Evolutionary conservation across 257 asterid genomes (phyloP), one percentile per base, ranked within the genome.

Genomic region (Nicotiana otophora): DNA sequence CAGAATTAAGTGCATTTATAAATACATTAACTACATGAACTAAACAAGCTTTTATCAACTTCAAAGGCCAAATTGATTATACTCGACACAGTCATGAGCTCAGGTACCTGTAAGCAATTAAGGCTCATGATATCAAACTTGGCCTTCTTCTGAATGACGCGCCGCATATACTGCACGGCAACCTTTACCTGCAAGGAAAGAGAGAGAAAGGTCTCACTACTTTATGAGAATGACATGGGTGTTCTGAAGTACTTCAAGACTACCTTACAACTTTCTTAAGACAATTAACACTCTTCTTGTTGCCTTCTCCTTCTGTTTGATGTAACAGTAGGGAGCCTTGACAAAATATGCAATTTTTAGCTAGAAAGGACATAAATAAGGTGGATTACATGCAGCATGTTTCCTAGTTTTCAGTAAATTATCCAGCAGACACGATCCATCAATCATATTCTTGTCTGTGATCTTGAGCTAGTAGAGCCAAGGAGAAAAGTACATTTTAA

Each of bases 141-240:
- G 84, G 99, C 99, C 88, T 90, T 95, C 89, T 90, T 95, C 89
- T 86, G 97, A 84, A 95, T 95, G 80, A 92, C 91, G 28, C 96
- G 94, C 23, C 99, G 91, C 99, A 94, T 94, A 87, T 95, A 95
- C 74, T 94, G 97, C 84, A 95, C 88, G 88, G 93, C 99, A 91
- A 96, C 93, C 88, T 94, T 96, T 72, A 96, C 92, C 99, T 95
- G 90, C 78, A 66, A 58, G 65, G 55, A 68, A 51, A 80, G 81
- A 66, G 60, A 79, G 48, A 72, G 55, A 69, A 54, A 62, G 76
- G 33, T 74, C 78, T 85, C 69, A 78, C 51, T 53, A 77, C 46
- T 61, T 72, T 72, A 80, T 77, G 62, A 42, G 58, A 72, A 48
- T 23, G 79, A 46, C 23, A 72, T 7, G 4, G 42, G 80, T 2